Conservation (phyloP, 352 stramenopile genomes). For the Phytophthora pisi region DNA sequence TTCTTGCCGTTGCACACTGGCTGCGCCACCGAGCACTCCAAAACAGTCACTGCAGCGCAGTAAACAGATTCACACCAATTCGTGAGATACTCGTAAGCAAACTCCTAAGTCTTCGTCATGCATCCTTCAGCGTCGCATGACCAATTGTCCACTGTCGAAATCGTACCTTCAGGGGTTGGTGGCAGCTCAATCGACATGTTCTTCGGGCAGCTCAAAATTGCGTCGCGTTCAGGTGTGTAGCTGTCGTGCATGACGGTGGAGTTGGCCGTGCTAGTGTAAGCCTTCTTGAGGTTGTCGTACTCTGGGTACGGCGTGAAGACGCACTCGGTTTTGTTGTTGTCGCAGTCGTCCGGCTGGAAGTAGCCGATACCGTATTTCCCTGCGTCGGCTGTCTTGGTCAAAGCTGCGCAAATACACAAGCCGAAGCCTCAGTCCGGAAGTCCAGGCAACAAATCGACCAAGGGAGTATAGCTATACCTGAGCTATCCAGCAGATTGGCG, state of each 20-base stretch:
- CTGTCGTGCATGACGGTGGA: conserved; percentile 47
- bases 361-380: conserved; percentile 68
- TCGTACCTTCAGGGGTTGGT: conserved; percentile 30
- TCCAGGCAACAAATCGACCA: no score
- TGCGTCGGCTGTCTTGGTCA: conserved; percentile 51
- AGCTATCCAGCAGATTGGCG: conserved; percentile 47
- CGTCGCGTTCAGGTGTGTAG: conserved; percentile 44
- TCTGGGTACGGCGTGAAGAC: conserved; percentile 63
- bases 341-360: conserved; percentile 64
- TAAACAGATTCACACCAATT: neutral
- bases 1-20: conserved; percentile 63
- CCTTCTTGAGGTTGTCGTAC: conserved; percentile 59
- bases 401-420: conserved; percentile 16
- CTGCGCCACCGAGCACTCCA: conserved; percentile 53
- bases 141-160: no score
- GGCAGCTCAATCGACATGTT: conserved; percentile 40
- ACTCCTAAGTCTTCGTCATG: neutral
- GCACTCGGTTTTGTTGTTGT: conserved; percentile 54
- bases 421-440: no score
- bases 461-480: conserved; percentile 16
- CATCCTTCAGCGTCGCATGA: neutral
- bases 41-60: conserved; percentile 39
- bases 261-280: conserved; percentile 56
- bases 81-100: conserved; percentile 10
- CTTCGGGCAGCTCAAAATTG: conserved; percentile 47